These are phyloP conservation scores for Odonthalia washingtoniensis DNA, from an alignment of 31 red algal genomes.

Conservation along the genomic window DNA sequence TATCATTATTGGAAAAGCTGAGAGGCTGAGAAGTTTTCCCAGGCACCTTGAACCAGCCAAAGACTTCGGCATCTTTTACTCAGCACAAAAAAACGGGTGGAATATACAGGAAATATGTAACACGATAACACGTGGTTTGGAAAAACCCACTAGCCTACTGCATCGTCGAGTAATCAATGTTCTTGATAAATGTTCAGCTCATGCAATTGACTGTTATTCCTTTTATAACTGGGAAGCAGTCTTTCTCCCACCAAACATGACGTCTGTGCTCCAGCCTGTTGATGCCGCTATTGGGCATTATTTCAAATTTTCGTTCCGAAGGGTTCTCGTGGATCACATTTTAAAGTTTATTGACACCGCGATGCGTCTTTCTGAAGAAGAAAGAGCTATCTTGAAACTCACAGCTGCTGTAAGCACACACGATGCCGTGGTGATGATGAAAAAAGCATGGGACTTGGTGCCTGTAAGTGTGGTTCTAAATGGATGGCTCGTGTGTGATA, in stretches of 20 bases:
- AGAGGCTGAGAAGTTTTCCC: not conserved
- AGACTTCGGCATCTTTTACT: not conserved
- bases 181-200: not conserved
- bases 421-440: no score
- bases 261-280: no score
- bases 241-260: no score
- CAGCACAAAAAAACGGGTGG: not conserved
- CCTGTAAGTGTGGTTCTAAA: not conserved
- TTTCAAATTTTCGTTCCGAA: no score
- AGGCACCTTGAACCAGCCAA: not conserved
- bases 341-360: no score
- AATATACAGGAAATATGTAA: not conserved
- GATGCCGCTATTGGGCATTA: no score
- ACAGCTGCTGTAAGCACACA: no score
- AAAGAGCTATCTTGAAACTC: no score
- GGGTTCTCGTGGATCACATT: no score
- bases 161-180: not conserved
- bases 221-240: not conserved
- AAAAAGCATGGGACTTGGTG: not conserved
- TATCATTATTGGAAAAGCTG: not conserved
- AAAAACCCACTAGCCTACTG: not conserved
- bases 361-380: no score
- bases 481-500: not conserved
- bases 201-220: not conserved
- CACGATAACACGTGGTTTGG: not conserved